Base-by-base conservation (phyloP, 1,284 basidiomycete species). In the Cystobasidiaceae sp. region DNA sequence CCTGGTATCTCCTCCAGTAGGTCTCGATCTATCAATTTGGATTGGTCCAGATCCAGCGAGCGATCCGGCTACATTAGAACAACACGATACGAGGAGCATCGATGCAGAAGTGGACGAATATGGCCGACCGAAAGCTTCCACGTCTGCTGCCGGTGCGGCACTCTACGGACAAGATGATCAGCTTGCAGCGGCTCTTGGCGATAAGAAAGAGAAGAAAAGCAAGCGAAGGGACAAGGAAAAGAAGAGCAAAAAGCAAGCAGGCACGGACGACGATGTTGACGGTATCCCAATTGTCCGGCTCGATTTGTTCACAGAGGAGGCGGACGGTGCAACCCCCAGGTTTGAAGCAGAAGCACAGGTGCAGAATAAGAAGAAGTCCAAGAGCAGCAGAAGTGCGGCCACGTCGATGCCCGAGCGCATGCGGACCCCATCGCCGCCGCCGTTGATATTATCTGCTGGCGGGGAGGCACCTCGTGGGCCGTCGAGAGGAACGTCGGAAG, bases 11-110 rank as follows among this genome's bases (percentile, higher is more conserved):
- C 71, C 90, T 2, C 96, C 94, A 0, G 85, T 89, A 1, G 90
- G 86, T 0, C 78, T 98, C 21, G 85, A 97, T 75, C 81, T 98
- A 3, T 88, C 94, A 68, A 77, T 80, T 0, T 92, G 89, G 83
- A 87, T 55, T 34, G 51, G 50, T 17, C 23, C 25, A 8, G 6
- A 25, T n/a, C 41, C 30, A 2, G 11, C 19, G 27, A 54, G 27
- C 25, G n/a, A 17, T 97, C 67, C 84, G 5, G 82, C 86, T 0
- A 52, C n/a, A 45, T 41, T 3, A 30, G 25, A 83, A 83, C 4
- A 83, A 83, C 13, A 77, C 41, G 13, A 62, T 63, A 3, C 48
- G 55, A 27, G 13, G 34, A 8, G 5, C 17, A 21, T 23, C 17
- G 32, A 32, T 32, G 63, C 61, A 17, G 72, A 69, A 15, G 72